Evolutionary conservation across 371 early-diverging fungal genomes (phyloP).

Genomic region (Mortierella sp.): DNA sequence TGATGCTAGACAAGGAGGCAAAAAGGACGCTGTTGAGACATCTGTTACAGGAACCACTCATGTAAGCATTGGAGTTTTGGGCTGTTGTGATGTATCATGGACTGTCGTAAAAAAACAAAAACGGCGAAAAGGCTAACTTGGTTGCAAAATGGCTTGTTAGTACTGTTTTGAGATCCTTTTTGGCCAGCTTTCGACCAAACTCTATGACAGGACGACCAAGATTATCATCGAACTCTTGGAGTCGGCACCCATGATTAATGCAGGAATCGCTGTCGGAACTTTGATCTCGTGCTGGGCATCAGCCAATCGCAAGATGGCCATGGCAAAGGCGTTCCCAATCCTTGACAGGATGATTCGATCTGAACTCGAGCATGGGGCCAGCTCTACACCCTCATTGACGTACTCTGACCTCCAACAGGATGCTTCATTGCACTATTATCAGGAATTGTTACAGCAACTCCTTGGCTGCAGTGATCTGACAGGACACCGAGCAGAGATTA

Average conservation of each 20-base stretch:
- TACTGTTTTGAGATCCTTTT: slow-evolving; percentile 74
- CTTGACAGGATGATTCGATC: slow-evolving; percentile 66
- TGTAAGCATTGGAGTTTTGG: slow-evolving; percentile 13
- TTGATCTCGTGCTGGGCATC: slow-evolving; percentile 32
- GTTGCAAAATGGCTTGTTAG: slow-evolving; percentile 24
- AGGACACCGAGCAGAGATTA: slow-evolving; percentile 61
- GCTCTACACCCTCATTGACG: slow-evolving; percentile 64
- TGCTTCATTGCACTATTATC: slow-evolving; percentile 82
- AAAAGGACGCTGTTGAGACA: slow-evolving; percentile 36
- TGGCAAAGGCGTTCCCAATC: slow-evolving; percentile 69
- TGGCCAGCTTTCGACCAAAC: slow-evolving; percentile 70
- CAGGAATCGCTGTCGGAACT: slow-evolving; percentile 71
- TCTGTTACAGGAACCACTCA: slow-evolving; percentile 38
- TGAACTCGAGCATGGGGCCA: slow-evolving; percentile 80
- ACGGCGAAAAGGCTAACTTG: background rate
- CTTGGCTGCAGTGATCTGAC: slow-evolving; percentile 62
- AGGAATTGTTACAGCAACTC: slow-evolving; percentile 70
- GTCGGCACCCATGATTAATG: slow-evolving; percentile 72
- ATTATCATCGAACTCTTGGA: slow-evolving; percentile 70
- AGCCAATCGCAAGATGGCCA: slow-evolving; percentile 62
- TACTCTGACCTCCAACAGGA: slow-evolving; percentile 73
- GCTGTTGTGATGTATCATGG: background rate
- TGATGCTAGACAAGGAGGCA: slow-evolving; percentile 59
- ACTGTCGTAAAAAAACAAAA: too few species aligned
- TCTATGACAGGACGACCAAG: slow-evolving; percentile 71